A percentile compares a stretch with the other conserved stretches of the same genome.
phyloP scores from a whole-genome alignment of 305 asterid genomes.

The Fraxinus greggii region DNA sequence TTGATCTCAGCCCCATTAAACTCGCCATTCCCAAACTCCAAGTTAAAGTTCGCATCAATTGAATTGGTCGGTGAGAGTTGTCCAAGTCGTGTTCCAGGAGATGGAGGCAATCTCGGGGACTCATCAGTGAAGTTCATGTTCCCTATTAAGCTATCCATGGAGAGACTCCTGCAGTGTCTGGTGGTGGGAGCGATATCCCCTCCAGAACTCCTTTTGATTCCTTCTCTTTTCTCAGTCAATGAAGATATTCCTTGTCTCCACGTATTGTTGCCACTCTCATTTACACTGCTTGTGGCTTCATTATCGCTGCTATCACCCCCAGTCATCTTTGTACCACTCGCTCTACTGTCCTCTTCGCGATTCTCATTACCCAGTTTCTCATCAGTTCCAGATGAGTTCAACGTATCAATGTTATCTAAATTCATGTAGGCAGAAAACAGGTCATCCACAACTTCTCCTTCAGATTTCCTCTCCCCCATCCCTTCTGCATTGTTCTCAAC shows the following conservation, averaged over 20 bases:
- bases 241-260: slow-evolving; percentile 33
- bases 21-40: slow-evolving; percentile 90
- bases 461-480: slow-evolving; percentile 73
- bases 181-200: slow-evolving; percentile 70
- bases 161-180: slow-evolving; percentile 76
- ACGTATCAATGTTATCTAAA: slow-evolving; percentile 72
- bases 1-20: slow-evolving; percentile 82
- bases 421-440: slow-evolving; percentile 77
- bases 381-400: slow-evolving; percentile 72
- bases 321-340: slow-evolving; percentile 74
- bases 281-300: slow-evolving; percentile 81
- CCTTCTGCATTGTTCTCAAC: slow-evolving; percentile 64
- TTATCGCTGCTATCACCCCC: slow-evolving; percentile 89
- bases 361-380: slow-evolving; percentile 64
- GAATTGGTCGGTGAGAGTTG: slow-evolving; percentile 69
- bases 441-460: slow-evolving; percentile 79
- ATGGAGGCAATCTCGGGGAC: slow-evolving; percentile 60
- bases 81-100: slow-evolving; percentile 55
- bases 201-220: slow-evolving; percentile 66
- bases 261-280: slow-evolving; percentile 56
- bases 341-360: slow-evolving; percentile 80
- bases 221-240: slow-evolving; percentile 55
- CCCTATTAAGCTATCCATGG: slow-evolving; percentile 88
- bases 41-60: slow-evolving; percentile 64
- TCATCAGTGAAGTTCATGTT: slow-evolving; percentile 65